Percentiles rank a stretch among this genome's conserved stretches.
Conservation (phyloP, 163 green algal genomes). For the Coccomyxa subellipsoidea region DNA sequence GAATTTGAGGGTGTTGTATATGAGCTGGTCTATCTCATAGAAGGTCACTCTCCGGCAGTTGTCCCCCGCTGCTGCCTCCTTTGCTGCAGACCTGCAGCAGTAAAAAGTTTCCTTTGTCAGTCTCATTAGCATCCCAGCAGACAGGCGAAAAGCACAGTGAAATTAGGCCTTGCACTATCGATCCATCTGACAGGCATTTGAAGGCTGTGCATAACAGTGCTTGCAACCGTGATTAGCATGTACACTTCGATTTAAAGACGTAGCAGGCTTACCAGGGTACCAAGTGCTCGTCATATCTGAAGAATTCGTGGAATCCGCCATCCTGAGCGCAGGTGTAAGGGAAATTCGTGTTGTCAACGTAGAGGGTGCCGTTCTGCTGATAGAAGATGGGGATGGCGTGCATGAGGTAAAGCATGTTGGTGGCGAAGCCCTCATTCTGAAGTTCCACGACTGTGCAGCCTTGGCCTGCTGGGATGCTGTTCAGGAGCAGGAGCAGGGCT, state of each 20-base stretch:
- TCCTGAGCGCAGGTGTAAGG: background rate
- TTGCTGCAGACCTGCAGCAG: background rate
- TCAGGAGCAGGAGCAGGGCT: background rate
- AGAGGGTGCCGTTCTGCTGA: background rate
- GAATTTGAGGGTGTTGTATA: background rate
- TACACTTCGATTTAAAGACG: too few relatives aligned
- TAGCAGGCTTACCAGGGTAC: background rate
- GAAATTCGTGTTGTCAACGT: background rate
- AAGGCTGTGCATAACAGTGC: too few relatives aligned
- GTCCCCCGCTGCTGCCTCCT: background rate
- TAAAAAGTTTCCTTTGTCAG: background rate
- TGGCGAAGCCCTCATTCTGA: background rate
- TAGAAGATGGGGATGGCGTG: constrained; percentile 2
- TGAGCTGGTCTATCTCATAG: background rate
- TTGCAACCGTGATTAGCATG: too few relatives aligned
- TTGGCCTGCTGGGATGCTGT: background rate
- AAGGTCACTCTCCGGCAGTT: background rate
- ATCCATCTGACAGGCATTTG: too few relatives aligned
- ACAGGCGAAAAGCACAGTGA: too few relatives aligned
- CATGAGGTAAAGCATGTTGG: background rate
- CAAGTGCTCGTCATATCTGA: background rate
- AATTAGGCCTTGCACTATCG: too few relatives aligned
- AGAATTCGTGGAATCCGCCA: background rate
- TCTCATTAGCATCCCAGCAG: background rate
- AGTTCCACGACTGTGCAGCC: background rate